Conservation (phyloP, 768 basidiomycete genomes). For the Megacollybia marginata region DNA sequence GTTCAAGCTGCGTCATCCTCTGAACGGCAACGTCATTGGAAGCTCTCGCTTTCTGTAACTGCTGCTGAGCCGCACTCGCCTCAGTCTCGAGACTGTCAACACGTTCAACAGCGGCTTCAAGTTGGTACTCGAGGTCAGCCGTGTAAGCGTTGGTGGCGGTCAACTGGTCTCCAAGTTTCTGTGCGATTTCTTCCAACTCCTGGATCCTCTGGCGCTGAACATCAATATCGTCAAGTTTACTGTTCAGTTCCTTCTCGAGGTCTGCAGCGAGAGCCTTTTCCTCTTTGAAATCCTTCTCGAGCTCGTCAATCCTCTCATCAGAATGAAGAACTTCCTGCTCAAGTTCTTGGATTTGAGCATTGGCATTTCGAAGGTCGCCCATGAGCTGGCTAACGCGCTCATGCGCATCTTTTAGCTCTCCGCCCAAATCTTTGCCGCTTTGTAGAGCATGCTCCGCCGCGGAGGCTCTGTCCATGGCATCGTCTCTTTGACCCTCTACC, state of each 20-base stretch:
- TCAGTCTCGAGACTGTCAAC: constrained; percentile 53
- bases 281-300: constrained; percentile 51
- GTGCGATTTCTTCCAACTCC: constrained; percentile 21
- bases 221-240: constrained; percentile 28
- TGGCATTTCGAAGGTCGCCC: constrained; percentile 53
- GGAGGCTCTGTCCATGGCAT: constrained; percentile 49
- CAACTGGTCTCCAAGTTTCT: constrained; percentile 38
- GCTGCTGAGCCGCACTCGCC: constrained; percentile 37
- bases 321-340: constrained; percentile 53
- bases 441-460: constrained; percentile 62
- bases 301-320: constrained; percentile 42
- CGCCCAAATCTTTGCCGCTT: constrained; percentile 60
- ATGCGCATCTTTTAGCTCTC: constrained; percentile 60
- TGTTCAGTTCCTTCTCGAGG: constrained; percentile 37
- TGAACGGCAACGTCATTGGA: constrained; percentile 42
- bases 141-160: constrained; percentile 41
- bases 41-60: constrained; percentile 32
- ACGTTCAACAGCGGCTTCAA: constrained; percentile 40
- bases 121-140: constrained; percentile 56
- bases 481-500: constrained; percentile 44
- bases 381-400: constrained; percentile 47
- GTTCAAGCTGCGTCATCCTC: constrained; percentile 43
- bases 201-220: constrained; percentile 21
- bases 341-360: constrained; percentile 49
- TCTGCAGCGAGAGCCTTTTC: constrained; percentile 36